Base-by-base conservation (phyloP, 2,329 filamentous ascomycete genomes). In the Claviceps humidiphila region DNA sequence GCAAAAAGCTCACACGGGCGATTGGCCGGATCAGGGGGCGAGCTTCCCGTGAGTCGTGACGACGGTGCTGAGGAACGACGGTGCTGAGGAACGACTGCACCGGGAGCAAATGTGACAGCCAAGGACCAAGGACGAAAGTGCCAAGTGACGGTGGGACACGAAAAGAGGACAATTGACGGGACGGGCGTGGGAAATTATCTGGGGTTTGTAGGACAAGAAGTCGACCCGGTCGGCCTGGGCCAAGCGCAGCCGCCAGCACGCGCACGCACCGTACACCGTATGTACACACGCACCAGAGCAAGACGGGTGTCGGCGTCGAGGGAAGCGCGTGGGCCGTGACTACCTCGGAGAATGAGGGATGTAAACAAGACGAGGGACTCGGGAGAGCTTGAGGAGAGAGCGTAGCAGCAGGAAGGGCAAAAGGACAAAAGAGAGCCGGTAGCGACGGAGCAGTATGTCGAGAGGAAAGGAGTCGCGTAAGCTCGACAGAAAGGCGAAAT, bases 181-280 rank as follows among this genome's bases (percentile, higher is more conserved):
- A 55, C 26, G 52, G 57, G 54, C 50, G 57, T 57, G 57, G 59
- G 58, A 60, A 54, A 60, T 56, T 51, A 54, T 59, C 58, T 58
- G 58, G 58, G 58, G 57, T 59, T 54, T 51, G 58, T 58, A 56
- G 58, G 56, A 59, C 57, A 57, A 55, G 41, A 49, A 51, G 53
- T 41, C 52, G 46, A 49, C 50, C 50, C 53, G 54, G 50, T 55
- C 54, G 46, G 53, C 54, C 54, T 54, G 49, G 42, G 47, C 51
- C 51, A 55, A 55, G 51, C 54, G 54, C 54, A 53, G 54, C 51
- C 54, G 54, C 54, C 51, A 52, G 43, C 55, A 49, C 51, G 51
- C 51, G 49, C 44, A 43, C 41, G 24, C 50, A 17, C 52, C 44
- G 17, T 40, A 40, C 22, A 34, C 30, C 30, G 39, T 34, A 44